Evolutionary conservation across 2,329 filamentous ascomycete genomes (phyloP).

Genomic region (Ascochyta clinopodiicola): DNA sequence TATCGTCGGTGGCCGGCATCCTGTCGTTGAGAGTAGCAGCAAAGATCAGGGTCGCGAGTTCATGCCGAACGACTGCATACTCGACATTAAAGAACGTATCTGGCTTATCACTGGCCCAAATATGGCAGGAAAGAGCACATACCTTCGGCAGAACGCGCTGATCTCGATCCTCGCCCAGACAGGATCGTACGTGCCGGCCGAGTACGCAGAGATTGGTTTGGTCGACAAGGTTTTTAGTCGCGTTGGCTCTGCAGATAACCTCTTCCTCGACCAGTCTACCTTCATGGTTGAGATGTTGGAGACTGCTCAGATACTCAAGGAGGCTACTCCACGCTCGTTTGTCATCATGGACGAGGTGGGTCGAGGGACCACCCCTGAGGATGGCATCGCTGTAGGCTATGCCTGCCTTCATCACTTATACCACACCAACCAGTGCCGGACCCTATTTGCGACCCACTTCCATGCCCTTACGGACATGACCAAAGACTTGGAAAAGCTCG

Average conservation of each 20-base stretch:
- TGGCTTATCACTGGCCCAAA: slow-evolving; percentile 83
- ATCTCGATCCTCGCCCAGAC: slow-evolving; percentile 93
- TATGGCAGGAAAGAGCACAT: slow-evolving; percentile 98
- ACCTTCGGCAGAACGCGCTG: slow-evolving; percentile 91
- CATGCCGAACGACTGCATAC: slow-evolving; percentile 82
- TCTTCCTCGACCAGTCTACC: slow-evolving; percentile 94
- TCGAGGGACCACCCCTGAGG: slow-evolving; percentile 89
- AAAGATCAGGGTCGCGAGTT: slow-evolving; percentile 81
- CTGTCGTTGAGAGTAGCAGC: slow-evolving; percentile 87
- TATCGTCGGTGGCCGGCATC: slow-evolving; percentile 86
- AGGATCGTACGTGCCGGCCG: slow-evolving; percentile 89
- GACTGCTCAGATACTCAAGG: slow-evolving; percentile 85
- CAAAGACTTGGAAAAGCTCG: slow-evolving; percentile 63
- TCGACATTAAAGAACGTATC: slow-evolving; percentile 77
- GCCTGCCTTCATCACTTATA: slow-evolving; percentile 87
- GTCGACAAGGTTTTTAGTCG: slow-evolving; percentile 97
- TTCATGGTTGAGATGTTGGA: slow-evolving; percentile 99
- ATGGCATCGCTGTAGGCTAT: slow-evolving; percentile 88
- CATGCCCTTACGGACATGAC: slow-evolving; percentile 84
- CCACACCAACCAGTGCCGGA: slow-evolving; percentile 75
- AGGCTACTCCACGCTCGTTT: slow-evolving; percentile 83
- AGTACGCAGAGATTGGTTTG: slow-evolving; percentile 82
- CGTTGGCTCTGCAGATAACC: slow-evolving; percentile 84
- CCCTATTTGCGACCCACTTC: slow-evolving; percentile 95
- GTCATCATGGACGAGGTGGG: slow-evolving; percentile 99